phyloP scores from a whole-genome alignment of 768 basidiomycete genomes.

The Suillus subaureus region DNA sequence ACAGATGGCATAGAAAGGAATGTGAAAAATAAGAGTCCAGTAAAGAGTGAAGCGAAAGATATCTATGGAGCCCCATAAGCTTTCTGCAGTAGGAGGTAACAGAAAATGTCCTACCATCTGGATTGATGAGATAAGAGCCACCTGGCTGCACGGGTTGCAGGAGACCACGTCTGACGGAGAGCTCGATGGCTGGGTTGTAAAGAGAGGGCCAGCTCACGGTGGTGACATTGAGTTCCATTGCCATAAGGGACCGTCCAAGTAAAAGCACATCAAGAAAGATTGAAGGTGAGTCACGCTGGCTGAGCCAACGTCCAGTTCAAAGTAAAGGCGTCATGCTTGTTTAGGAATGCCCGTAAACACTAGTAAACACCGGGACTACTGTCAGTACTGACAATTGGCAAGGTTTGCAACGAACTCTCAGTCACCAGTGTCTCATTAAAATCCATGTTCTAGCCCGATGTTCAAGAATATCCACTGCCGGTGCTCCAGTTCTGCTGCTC shows the following conservation, averaged over 20 bases:
- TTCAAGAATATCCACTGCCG: background rate
- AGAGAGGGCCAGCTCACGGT: conserved; percentile 39
- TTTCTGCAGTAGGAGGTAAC: background rate
- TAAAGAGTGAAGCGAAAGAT: conserved; percentile 50
- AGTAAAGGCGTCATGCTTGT: background rate
- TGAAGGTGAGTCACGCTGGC: background rate
- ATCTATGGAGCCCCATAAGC: conserved; percentile 25
- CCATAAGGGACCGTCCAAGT: background rate
- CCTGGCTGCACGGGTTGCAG: conserved; percentile 34
- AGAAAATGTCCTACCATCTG: conserved; percentile 26
- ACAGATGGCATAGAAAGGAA: conserved; percentile 42
- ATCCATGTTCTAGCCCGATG: background rate
- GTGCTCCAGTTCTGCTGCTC: background rate
- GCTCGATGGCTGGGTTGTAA: conserved; percentile 39
- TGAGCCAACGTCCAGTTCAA: background rate
- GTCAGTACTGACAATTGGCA: too few relatives aligned
- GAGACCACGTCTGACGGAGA: conserved; percentile 30
- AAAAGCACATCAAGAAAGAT: conserved; percentile 1
- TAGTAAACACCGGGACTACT: background rate
- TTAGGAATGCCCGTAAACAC: background rate
- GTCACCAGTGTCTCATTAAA: background rate
- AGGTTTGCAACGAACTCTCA: background rate
- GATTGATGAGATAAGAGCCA: conserved; percentile 38
- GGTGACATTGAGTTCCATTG: conserved; percentile 13
- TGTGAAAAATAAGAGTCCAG: conserved; percentile 49